A percentile compares a stretch with the other conserved stretches of the same genome.
phyloP scores from a whole-genome alignment of 768 basidiomycete species.

The Xerocomellus chrysenteron region DNA sequence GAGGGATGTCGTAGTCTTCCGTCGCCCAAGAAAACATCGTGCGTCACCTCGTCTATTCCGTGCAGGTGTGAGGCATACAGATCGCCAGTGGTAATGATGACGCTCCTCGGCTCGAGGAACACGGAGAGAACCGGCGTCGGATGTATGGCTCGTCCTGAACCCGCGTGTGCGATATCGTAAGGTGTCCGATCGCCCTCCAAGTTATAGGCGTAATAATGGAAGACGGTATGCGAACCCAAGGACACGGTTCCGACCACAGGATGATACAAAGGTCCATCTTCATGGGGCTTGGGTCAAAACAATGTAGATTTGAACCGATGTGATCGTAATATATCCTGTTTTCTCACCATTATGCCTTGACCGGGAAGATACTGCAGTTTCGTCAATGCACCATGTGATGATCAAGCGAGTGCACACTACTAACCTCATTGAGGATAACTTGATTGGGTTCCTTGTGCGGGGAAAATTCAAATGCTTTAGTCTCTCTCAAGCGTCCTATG shows the following conservation, averaged over 20 bases:
- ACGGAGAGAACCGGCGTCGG: constrained; percentile 65
- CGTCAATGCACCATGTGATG: constrained; percentile 15
- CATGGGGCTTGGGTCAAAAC: constrained; percentile 64
- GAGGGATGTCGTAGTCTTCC: constrained; percentile 24
- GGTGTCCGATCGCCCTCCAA: constrained; percentile 13
- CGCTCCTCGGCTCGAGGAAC: constrained; percentile 82
- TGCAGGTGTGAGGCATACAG: constrained; percentile 78
- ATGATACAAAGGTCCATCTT: constrained; percentile 87
- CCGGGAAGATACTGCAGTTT: constrained; percentile 70
- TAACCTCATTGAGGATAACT: constrained; percentile 83
- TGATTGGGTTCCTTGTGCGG: constrained; percentile 80
- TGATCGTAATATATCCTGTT: constrained; percentile 10
- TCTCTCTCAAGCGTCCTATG: constrained; percentile 62
- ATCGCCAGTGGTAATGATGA: constrained; percentile 68
- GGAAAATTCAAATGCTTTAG: constrained; percentile 61
- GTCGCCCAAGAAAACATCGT: constrained; percentile 44
- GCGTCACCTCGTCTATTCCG: constrained; percentile 63
- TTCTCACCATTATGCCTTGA: constrained; percentile 87
- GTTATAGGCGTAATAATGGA: constrained; percentile 77
- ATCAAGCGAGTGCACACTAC: constrained; percentile 11
- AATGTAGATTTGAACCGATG: constrained; percentile 1
- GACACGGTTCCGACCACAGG: constrained; percentile 92
- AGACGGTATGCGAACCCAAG: constrained; percentile 76
- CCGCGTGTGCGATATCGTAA: constrained; percentile 20
- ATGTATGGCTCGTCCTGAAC: constrained; percentile 56